Evolutionary conservation across 345 rosid genomes (phyloP).

Genomic region (Brassica rapa): DNA sequence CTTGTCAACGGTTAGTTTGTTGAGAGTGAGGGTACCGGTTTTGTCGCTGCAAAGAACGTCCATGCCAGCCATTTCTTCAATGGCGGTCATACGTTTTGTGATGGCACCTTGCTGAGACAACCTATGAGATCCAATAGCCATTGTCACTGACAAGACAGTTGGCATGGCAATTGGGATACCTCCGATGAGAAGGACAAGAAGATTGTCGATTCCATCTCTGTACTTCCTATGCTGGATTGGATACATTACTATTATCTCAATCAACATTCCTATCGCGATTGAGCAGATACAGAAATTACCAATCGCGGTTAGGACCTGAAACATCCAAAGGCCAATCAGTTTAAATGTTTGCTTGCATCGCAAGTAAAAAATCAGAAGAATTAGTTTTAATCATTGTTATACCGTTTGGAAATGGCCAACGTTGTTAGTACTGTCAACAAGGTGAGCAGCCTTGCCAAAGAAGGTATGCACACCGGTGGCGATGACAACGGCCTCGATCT

Average conservation of each 20-base stretch:
- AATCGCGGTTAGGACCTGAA: conserved; percentile 78
- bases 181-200: conserved; percentile 93
- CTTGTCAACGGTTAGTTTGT: conserved; percentile 93
- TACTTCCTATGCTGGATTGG: conserved; percentile 68
- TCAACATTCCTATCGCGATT: conserved; percentile 71
- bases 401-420: conserved; percentile 97
- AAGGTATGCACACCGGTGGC: conserved; percentile 94
- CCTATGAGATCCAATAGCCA: conserved; percentile 97
- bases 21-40: conserved; percentile 92
- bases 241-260: conserved; percentile 80
- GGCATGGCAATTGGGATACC: conserved; percentile 99
- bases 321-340: neutral
- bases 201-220: conserved; percentile 88
- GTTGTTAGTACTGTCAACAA: conserved; percentile 87
- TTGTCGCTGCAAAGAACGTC: conserved; percentile 97
- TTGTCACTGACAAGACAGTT: conserved; percentile 90
- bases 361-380: neutral
- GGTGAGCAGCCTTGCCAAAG: conserved; percentile 97
- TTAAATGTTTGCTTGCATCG: neutral
- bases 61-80: conserved; percentile 99
- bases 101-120: conserved; percentile 93
- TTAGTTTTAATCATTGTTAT: neutral
- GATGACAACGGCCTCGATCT: conserved; percentile 87
- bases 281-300: conserved; percentile 99
- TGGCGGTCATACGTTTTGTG: conserved; percentile 97